Evolutionary conservation across 345 rosid species (phyloP), one percentile per base, ranked within the genome.

Genomic region (Boechera stricta): DNA sequence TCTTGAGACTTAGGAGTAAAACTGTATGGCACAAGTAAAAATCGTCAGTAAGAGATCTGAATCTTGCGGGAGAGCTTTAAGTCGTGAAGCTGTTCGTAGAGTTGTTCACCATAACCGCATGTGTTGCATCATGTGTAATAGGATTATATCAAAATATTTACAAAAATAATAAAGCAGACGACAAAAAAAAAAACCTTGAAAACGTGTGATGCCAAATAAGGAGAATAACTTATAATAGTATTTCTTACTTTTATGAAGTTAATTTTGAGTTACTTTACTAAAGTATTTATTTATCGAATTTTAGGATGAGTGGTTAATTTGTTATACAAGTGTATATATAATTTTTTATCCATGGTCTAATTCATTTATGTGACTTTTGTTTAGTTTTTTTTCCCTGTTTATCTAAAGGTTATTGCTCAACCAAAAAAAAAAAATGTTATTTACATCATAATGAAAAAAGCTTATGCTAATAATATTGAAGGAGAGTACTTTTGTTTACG

Each of bases 141-240:
- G 24, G 24, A 21, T 21, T 21, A 21, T 21, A 21, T 21, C 24
- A 21, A 21, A 21, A 21, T 1, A 21, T 21, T 21, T 21, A 21
- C 24, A 1, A 21, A 21, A 21, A 21, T 21, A 21, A 21, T 21
- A 21, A 21, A 21, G 24, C 24, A 21, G 24, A 21, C 24, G 24
- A 21, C 24, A 21, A 21, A 21, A 21, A 21, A 21, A 21, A 21
- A 21, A 21, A 21, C 28, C 42, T 47, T 47, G 29, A 29, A 28
- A 10, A 47, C n/a, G 41, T 15, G 41, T 47, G 69, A 29, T 65
- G 69, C 55, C 69, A 64, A 29, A 45, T 31, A n/a, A 64, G 54
- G 48, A 64, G 55, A 29, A 64, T 44, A 4, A 32, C 8, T n/a
- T 28, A 64, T 44, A 42, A 29, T 47, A 60, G 64, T 64, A 42